A percentile compares a stretch with the other conserved stretches of the same genome.
Conservation (phyloP, 116 monocot genomes). For the Papilionanthe hybrid region DNA sequence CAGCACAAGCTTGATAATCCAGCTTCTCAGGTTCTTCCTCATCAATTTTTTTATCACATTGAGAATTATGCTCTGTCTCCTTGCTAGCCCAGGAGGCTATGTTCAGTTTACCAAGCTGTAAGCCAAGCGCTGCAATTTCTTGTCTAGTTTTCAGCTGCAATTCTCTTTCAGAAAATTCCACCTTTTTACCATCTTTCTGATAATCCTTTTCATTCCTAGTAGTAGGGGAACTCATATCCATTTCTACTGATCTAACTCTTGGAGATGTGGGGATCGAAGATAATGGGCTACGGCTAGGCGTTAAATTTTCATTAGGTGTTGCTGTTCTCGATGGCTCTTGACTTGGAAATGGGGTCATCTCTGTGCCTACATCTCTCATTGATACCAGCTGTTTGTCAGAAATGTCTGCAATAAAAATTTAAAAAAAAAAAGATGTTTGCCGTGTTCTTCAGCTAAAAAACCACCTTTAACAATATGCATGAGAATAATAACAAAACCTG, state of each 20-base stretch:
- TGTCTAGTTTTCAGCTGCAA: slow-evolving; percentile 55
- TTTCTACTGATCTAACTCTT: slow-evolving; percentile 22
- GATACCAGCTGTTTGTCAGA: slow-evolving; percentile 43
- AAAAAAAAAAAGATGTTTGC: background rate
- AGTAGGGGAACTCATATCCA: slow-evolving; percentile 18
- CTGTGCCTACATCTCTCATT: slow-evolving; percentile 89
- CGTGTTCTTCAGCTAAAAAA: background rate
- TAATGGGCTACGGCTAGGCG: slow-evolving; percentile 48
- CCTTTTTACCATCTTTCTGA: slow-evolving; percentile 7
- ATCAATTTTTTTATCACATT: slow-evolving; percentile 14
- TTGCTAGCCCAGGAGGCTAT: slow-evolving; percentile 93
- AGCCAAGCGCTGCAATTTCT: slow-evolving; percentile 78
- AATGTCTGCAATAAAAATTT: slow-evolving; percentile 20
- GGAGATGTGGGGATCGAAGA: slow-evolving; percentile 61
- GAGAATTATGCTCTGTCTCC: slow-evolving; percentile 8
- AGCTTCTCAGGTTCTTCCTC: slow-evolving; percentile 18
- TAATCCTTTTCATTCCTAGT: slow-evolving; percentile 13
- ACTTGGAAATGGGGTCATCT: slow-evolving; percentile 90
- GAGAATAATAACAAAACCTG: slow-evolving; percentile 20
- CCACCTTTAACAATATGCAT: background rate
- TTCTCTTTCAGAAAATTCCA: slow-evolving; percentile 53
- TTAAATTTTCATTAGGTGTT: slow-evolving; percentile 59
- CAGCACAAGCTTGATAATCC: slow-evolving; percentile 53
- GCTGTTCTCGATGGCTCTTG: slow-evolving; percentile 82
- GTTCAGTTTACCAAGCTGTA: slow-evolving; percentile 79